Percentiles rank a stretch among this genome's conserved stretches.
Evolutionary conservation across 2,329 filamentous ascomycete species (phyloP).

Genomic region (Orbilia blumenaviensis): DNA sequence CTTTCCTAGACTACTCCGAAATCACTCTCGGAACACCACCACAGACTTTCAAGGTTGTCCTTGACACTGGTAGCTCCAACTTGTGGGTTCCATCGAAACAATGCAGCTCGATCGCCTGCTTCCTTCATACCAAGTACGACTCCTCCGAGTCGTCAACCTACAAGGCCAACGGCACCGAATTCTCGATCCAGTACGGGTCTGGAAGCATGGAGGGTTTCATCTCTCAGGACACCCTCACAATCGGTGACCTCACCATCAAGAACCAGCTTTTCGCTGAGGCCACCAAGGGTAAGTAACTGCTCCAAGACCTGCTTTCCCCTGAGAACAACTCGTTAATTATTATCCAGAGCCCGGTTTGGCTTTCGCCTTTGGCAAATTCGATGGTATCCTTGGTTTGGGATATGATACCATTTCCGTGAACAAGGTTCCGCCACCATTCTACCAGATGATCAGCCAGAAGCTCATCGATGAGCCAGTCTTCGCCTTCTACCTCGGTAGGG

Average conservation of each 20-base stretch:
- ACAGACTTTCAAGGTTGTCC: conserved; percentile 96
- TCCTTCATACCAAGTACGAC: conserved; percentile 96
- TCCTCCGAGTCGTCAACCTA: conserved; percentile 86
- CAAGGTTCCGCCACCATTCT: conserved; percentile 91
- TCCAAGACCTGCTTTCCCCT: neutral
- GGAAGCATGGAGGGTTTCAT: conserved; percentile 93
- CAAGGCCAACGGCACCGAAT: conserved; percentile 90
- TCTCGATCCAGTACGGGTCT: conserved; percentile 95
- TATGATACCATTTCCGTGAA: conserved; percentile 98
- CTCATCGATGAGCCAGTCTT: conserved; percentile 92
- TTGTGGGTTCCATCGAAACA: conserved; percentile 93
- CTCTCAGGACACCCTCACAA: conserved; percentile 84
- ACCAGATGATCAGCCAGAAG: conserved; percentile 90
- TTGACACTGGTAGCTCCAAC: conserved; percentile 98
- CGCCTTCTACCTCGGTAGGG: conserved; percentile 90
- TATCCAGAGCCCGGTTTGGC: conserved; percentile 87
- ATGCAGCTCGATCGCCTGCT: conserved; percentile 97
- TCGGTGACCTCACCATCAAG: conserved; percentile 89
- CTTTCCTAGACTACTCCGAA: conserved; percentile 84
- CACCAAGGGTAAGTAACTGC: conserved; percentile 64
- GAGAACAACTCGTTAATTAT: neutral
- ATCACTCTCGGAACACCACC: conserved; percentile 91
- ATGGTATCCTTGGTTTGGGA: conserved; percentile 93
- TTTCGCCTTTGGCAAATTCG: conserved; percentile 96
- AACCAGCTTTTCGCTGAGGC: conserved; percentile 95